Conservation (phyloP, 257 asterid genomes). For the Galeopsis tetrahit region DNA sequence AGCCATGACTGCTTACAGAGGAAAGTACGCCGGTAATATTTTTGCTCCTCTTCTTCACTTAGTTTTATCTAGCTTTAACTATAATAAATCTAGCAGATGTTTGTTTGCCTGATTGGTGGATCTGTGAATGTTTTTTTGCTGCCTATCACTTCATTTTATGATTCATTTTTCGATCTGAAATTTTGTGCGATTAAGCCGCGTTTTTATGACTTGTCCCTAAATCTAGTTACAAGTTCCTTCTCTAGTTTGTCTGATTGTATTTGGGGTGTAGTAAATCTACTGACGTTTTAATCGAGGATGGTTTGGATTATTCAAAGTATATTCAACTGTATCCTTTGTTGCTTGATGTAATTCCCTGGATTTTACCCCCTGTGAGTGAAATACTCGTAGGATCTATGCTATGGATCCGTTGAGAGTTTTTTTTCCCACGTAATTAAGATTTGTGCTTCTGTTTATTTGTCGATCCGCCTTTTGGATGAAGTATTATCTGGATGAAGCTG, state of each 20-base stretch:
- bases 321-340: background rate
- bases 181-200: background rate
- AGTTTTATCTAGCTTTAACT: background rate
- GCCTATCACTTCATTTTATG: slow-evolving; percentile 6
- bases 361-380: background rate
- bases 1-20: slow-evolving; percentile 79
- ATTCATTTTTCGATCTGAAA: slow-evolving; percentile 34
- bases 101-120: slow-evolving; percentile 3
- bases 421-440: background rate
- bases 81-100: background rate
- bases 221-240: background rate
- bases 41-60: background rate
- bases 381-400: slow-evolving; percentile 5
- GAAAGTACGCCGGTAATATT: slow-evolving; percentile 77
- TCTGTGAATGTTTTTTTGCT: slow-evolving; percentile 15
- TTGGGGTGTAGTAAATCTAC: background rate
- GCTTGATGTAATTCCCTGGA: background rate
- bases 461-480: background rate
- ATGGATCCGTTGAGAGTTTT: background rate
- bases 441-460: background rate
- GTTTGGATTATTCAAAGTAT: background rate
- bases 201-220: background rate
- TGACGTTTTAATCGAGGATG: background rate
- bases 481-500: background rate
- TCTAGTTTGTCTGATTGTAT: background rate